Evolutionary conservation across 257 asterid species (phyloP).

Genomic region (Penstemon eatonii): DNA sequence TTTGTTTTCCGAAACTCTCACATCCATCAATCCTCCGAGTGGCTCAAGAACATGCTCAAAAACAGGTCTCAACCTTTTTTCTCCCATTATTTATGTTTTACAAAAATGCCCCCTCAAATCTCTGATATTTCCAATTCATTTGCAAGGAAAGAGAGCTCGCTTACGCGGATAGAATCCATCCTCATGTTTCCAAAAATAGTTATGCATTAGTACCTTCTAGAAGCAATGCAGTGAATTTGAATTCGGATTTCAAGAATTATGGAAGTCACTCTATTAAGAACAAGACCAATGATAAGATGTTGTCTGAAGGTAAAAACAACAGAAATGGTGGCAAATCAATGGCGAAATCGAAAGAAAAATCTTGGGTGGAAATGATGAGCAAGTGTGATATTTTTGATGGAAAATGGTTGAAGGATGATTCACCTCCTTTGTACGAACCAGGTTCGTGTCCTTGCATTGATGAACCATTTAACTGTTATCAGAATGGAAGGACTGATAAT

Average conservation of each 20-base stretch:
- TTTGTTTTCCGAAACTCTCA: conserved; percentile 27
- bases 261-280: background rate
- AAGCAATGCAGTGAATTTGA: conserved; percentile 3
- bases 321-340: conserved; percentile 2
- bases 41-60: conserved; percentile 26
- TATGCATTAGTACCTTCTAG: background rate
- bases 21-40: conserved; percentile 28
- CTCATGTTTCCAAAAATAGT: conserved; percentile 2
- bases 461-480: conserved; percentile 53
- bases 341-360: background rate
- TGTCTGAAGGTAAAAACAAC: background rate
- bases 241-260: background rate
- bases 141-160: conserved; percentile 12
- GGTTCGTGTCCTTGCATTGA: conserved; percentile 59
- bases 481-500: conserved; percentile 54
- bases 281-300: background rate
- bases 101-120: background rate
- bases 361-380: conserved; percentile 35
- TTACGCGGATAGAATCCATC: background rate
- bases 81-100: background rate
- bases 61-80: conserved; percentile 27
- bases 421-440: conserved; percentile 49
- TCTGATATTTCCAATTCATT: background rate
- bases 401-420: conserved; percentile 61
- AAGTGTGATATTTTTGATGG: conserved; percentile 56